Base-by-base conservation (phyloP, 2,329 filamentous ascomycete genomes). In the Colletotrichum musae region DNA sequence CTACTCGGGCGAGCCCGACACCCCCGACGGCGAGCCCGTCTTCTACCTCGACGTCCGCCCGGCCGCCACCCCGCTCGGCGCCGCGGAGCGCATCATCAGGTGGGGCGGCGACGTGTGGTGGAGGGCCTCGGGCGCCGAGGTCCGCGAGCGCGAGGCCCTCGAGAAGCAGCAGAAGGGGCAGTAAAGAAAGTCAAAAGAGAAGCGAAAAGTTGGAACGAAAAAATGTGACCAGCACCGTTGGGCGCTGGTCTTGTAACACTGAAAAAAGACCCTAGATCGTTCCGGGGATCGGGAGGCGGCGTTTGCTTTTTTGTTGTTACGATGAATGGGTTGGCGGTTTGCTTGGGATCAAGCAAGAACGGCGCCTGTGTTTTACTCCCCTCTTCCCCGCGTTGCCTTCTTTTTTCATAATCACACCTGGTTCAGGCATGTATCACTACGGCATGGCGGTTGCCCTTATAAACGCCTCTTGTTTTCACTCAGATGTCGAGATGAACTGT, bases 71-170 rank as follows among this genome's bases (percentile, higher is more conserved):
- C 94, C 94, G 3, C 91, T 89, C 1, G 92, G 92, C 28, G 93
- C 94, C 0, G 89, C 91, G 3, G 96, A 98, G 84, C 88, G 96
- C 59, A 81, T 94, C 70, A 89, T 98, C 78, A 86, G 94, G 76
- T 98, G 95, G 94, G 92, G 94, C 58, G 94, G 93, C 10, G 95
- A 98, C 80, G 88, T 97, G 9, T 99, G 96, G 96, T 97, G 94
- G 91, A 91, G 89, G 73, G 94, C 94, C 0, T 93, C 90, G 62
- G 95, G 95, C 0, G 93, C 90, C 13, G 88, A 88, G 64, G 89
- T 87, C 16, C 84, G 87, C 32, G 86, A 89, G 79, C 79, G 80
- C 15, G 70, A 64, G 24, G 24, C 21, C 28, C 66, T 65, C 6
- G 48, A 56, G 45, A 59, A 69, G 36, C 58, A 68, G 53, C 58